Evolutionary conservation across 306 rosid genomes (phyloP).

Genomic region (Sechiopsis laciniata): DNA sequence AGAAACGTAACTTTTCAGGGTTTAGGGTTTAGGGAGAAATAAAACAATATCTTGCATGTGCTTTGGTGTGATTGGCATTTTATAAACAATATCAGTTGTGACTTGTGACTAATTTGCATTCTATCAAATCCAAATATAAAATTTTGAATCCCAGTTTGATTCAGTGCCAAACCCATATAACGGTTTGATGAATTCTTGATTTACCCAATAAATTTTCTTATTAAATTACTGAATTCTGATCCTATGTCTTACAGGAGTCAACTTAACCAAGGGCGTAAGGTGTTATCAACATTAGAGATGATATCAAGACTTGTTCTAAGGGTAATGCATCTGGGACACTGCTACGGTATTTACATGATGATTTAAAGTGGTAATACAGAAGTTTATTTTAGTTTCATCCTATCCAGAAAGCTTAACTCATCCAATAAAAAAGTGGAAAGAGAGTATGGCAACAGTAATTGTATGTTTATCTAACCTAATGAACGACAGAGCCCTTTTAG

Average conservation of each 20-base stretch:
- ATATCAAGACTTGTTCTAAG: constrained; percentile 64
- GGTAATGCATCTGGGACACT: constrained; percentile 40
- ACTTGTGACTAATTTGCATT: not conserved
- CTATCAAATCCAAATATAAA: not conserved
- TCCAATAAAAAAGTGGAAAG: not conserved
- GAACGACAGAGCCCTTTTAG: not conserved
- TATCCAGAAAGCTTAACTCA: not conserved
- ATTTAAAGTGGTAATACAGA: not conserved
- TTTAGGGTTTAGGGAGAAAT: not conserved
- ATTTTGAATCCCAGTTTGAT: not conserved
- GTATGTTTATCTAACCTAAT: not conserved
- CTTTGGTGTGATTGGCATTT: not conserved
- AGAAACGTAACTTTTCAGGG: no score
- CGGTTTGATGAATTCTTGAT: not conserved
- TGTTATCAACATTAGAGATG: constrained; percentile 64
- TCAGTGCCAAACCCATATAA: not conserved
- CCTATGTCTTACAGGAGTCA: constrained; percentile 56
- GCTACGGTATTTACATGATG: not conserved
- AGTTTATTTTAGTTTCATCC: constrained; percentile 5
- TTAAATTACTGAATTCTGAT: constrained; percentile 24
- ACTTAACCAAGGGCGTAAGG: constrained; percentile 83
- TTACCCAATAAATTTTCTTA: not conserved
- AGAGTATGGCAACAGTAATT: not conserved
- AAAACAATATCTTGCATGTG: not conserved
- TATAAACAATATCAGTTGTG: not conserved